Conservation (phyloP, 2,329 filamentous ascomycete species). For the Setomelanomma holmii region DNA sequence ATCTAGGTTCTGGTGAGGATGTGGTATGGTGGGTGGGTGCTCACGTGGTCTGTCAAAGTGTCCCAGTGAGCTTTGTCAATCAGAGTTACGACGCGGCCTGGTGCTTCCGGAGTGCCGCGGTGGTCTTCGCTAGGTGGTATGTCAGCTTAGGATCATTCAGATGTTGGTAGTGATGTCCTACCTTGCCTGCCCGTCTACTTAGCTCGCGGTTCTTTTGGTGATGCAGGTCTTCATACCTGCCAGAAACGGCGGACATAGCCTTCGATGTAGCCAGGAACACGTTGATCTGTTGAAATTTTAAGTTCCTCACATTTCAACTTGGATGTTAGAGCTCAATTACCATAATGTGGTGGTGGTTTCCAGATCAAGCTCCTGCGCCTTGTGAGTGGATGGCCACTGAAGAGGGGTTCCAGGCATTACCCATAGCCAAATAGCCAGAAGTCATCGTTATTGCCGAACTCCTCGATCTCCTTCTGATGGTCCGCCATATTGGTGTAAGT, state of each 20-base stretch:
- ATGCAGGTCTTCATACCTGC: conserved; percentile 72
- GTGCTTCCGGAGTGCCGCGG: conserved; percentile 84
- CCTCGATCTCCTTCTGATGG: conserved; percentile 38
- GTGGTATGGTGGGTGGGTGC: conserved; percentile 19
- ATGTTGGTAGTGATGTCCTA: conserved; percentile 17
- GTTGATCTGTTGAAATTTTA: conserved; percentile 66
- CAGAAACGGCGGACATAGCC: conserved; percentile 96
- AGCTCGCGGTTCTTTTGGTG: conserved; percentile 12
- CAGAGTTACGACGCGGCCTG: conserved; percentile 91
- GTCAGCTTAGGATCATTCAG: too few species aligned
- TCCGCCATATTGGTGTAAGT: conserved; percentile 27
- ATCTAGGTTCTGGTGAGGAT: too few species aligned
- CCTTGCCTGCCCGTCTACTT: conserved; percentile 42
- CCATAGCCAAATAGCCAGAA: conserved; percentile 99
- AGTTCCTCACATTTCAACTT: not conserved
- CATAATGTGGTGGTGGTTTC: conserved; percentile 96
- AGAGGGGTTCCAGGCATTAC: conserved; percentile 59
- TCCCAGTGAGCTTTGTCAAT: conserved; percentile 87
- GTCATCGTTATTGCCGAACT: conserved; percentile 60
- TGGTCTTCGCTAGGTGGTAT: conserved; percentile 99
- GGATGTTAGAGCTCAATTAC: conserved; percentile 59
- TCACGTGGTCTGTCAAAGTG: conserved; percentile 70
- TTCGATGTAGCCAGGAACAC: conserved; percentile 87
- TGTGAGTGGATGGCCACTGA: not conserved
- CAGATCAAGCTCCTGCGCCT: conserved; percentile 85